Base-by-base conservation (phyloP, 2,329 filamentous ascomycete species). In the Colletotrichum ledebouriae region DNA sequence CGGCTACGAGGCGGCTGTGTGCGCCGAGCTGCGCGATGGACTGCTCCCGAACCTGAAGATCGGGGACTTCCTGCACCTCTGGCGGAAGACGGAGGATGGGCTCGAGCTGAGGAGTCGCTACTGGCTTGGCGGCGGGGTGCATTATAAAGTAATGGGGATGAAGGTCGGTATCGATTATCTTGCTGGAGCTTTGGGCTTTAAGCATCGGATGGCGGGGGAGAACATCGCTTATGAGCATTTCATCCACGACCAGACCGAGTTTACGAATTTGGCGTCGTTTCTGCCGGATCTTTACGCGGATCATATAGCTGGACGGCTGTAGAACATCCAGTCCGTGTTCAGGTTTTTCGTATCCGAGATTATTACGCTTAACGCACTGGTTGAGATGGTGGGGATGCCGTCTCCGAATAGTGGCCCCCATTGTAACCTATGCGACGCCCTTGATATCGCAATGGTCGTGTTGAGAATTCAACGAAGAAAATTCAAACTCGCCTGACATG, bases 191-290 rank as follows among this genome's bases (percentile, higher is more conserved):
- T 39, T 68, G 12, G 65, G 65, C 2, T 59, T 65, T 39, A 68
- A 68, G 37, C 55, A 44, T 5, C 65, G 61, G 10, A 59, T 68
- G 65, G 61, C 41, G 0, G 65, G 65, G 6, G 65, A 68, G 1
- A 68, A 50, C 3, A 34, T 68, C 25, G 65, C 65, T 2, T 68
- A 68, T 7, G 65, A 68, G 49, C 65, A 68, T 25, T 68, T 68
- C 25, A 65, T 68, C 37, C 65, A 68, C 11, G 65, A 68, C 25
- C 65, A 68, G 41, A 68, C 61, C 4, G 65, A 68, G 65, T 68
- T 68, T 12, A 68, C 65, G 0, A 68, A 68, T 17, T 37, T 68
- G 41, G 65, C 65, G 4, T 59, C 61, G 2, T 68, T 68, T 34
- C 15, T 68, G 11, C 65, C 65, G 2, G 25, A 44, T 3, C 22